phyloP scores from a whole-genome alignment of 306 rosid genomes.

The Cyclanthera cordifolia region DNA sequence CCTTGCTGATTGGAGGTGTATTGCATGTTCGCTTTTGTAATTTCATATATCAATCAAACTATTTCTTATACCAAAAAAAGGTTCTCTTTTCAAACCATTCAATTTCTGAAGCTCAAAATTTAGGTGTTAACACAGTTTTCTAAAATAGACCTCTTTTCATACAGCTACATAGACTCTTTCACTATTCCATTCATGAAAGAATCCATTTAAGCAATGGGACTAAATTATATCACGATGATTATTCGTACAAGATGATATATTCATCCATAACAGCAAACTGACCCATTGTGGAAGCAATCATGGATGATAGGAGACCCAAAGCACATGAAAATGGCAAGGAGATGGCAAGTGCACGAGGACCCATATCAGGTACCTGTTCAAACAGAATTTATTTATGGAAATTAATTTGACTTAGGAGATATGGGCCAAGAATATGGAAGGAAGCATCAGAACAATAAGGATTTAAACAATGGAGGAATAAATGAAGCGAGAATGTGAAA shows the following conservation, averaged over 20 bases:
- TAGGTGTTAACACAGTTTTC: background rate
- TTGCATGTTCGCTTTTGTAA: too few species aligned
- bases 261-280: slow-evolving; percentile 6
- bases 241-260: background rate
- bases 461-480: background rate
- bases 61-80: too few species aligned
- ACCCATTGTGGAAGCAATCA: slow-evolving; percentile 83
- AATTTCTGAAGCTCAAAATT: background rate
- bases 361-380: slow-evolving; percentile 69
- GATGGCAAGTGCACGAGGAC: slow-evolving; percentile 71
- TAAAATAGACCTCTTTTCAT: background rate
- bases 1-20: too few species aligned
- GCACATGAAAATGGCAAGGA: slow-evolving; percentile 65
- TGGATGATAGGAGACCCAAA: slow-evolving; percentile 61
- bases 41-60: too few species aligned
- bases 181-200: background rate
- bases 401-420: background rate
- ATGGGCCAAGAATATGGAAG: background rate
- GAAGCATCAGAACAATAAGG: background rate
- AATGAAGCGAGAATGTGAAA: background rate
- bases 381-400: background rate
- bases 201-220: background rate
- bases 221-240: background rate
- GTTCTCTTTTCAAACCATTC: background rate
- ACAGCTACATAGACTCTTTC: background rate